phyloP scores from a whole-genome alignment of 371 early-diverging fungal species.

The Coemansia sp. region DNA sequence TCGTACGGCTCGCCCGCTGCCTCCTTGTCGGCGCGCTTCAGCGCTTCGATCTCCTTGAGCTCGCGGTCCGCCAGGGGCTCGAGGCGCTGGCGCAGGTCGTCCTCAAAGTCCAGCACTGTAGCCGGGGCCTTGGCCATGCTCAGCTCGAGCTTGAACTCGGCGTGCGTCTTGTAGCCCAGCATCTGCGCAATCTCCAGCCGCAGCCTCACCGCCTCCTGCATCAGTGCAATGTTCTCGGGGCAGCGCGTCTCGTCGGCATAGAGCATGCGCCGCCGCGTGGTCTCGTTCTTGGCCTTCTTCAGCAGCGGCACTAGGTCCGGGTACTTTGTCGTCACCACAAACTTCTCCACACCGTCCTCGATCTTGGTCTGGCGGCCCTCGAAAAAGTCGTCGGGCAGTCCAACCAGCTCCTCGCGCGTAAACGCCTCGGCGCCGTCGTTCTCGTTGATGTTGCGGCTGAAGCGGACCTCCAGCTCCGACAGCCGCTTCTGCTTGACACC shows the following conservation, averaged over 20 bases:
- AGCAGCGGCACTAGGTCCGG: conserved; percentile 60
- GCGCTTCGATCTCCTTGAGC: conserved; percentile 55
- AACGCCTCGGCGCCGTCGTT: conserved; percentile 52
- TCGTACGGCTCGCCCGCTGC: conserved; percentile 43
- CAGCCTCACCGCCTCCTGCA: conserved; percentile 58
- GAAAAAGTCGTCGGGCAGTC: conserved; percentile 73
- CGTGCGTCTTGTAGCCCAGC: conserved; percentile 75
- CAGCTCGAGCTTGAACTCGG: conserved; percentile 70
- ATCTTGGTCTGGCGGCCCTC: conserved; percentile 57
- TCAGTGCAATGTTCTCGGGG: conserved; percentile 57
- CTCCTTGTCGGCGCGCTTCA: conserved; percentile 58
- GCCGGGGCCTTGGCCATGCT: conserved; percentile 83
- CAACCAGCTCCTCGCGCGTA: conserved; percentile 69
- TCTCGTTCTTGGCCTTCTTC: conserved; percentile 61
- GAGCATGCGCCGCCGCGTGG: conserved; percentile 59
- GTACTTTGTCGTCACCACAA: conserved; percentile 74
- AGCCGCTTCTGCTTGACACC: conserved; percentile 66
- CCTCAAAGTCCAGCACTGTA: conserved; percentile 67
- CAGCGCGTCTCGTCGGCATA: conserved; percentile 62
- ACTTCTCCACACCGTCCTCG: conserved; percentile 65
- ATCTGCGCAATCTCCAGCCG: conserved; percentile 64
- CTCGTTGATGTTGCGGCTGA: conserved; percentile 65
- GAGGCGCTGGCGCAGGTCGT: conserved; percentile 62
- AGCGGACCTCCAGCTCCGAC: conserved; percentile 66
- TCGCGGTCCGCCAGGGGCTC: conserved; percentile 62